phyloP scores from a whole-genome alignment of 23 red algal species.

The Gracilaria vermiculophylla region DNA sequence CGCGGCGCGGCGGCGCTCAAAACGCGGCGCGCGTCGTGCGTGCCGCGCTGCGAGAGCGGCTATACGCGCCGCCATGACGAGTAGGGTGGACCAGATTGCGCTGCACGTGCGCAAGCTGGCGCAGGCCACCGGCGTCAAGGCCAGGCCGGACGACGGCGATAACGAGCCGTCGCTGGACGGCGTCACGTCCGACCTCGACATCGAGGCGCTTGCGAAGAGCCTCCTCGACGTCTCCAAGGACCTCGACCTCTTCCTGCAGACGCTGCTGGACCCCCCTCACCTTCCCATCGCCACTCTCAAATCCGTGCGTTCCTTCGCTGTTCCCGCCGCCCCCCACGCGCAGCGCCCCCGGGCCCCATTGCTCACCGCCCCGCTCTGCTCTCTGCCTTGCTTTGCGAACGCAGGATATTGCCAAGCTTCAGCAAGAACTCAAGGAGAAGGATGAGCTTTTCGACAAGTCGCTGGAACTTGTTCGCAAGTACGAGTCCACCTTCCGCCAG shows the following conservation, averaged over 20 bases:
- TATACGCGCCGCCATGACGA: neutral
- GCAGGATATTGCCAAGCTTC: conserved; percentile 54
- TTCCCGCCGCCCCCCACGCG: no score
- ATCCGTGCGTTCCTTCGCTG: conserved; percentile 20
- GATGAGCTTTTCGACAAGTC: conserved; percentile 55
- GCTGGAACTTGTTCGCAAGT: conserved; percentile 41
- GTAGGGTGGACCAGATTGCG: conserved; percentile 51
- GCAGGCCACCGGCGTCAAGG: conserved; percentile 51
- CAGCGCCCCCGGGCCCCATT: neutral
- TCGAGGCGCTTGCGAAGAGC: conserved; percentile 62
- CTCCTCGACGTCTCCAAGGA: conserved; percentile 59
- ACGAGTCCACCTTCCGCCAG: conserved; percentile 46
- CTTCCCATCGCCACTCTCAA: conserved; percentile 43
- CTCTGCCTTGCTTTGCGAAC: neutral
- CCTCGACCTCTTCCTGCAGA: conserved; percentile 49
- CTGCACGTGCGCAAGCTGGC: conserved; percentile 53
- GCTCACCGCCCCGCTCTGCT: neutral
- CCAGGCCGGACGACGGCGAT: neutral
- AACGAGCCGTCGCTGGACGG: conserved; percentile 32
- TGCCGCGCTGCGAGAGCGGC: no score
- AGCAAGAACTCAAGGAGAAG: conserved; percentile 52
- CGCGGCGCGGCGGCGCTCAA: no score
- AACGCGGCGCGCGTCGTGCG: no score
- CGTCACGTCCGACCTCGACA: conserved; percentile 62
- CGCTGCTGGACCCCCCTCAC: conserved; percentile 28